These are phyloP conservation scores for Penicillium polonicum DNA, from an alignment of 2,329 filamentous ascomycete species.

Conservation along the genomic window DNA sequence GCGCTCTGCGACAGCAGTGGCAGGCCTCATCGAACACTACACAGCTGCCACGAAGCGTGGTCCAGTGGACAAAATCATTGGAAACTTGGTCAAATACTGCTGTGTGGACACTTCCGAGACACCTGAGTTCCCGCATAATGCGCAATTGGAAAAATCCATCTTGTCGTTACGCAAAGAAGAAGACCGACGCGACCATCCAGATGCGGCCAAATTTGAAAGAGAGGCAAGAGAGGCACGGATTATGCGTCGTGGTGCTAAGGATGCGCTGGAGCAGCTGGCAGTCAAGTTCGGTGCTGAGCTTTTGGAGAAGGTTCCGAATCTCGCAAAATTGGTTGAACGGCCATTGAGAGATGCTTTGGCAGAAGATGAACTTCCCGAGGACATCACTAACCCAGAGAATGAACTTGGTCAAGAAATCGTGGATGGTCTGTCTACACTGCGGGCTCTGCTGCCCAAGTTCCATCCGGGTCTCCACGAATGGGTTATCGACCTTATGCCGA, in stretches of 20 bases:
- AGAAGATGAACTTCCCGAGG: constrained; percentile 63
- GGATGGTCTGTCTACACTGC: constrained; percentile 87
- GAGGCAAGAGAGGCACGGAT: constrained; percentile 88
- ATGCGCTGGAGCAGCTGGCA: constrained; percentile 85
- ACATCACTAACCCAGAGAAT: constrained; percentile 71
- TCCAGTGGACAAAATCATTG: constrained; percentile 92
- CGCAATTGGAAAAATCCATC: constrained; percentile 73
- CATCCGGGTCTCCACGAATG: constrained; percentile 72
- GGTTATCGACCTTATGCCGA: constrained; percentile 77
- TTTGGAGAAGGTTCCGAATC: constrained; percentile 78
- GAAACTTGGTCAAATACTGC: constrained; percentile 94
- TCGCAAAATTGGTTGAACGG: constrained; percentile 76
- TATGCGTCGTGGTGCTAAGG: constrained; percentile 88
- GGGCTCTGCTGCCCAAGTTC: constrained; percentile 90
- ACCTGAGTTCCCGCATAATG: constrained; percentile 87
- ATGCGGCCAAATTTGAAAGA: constrained; percentile 83
- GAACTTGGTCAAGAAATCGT: constrained; percentile 87
- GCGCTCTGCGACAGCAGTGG: constrained; percentile 81
- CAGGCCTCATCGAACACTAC: constrained; percentile 80
- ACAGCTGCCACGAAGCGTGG: constrained; percentile 74
- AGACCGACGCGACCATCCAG: constrained; percentile 86
- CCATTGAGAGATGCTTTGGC: constrained; percentile 75
- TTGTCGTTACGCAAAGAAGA: constrained; percentile 96
- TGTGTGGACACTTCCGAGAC: constrained; percentile 98
- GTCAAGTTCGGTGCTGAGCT: constrained; percentile 73